Percentiles rank a stretch among this genome's conserved stretches.
Evolutionary conservation across 257 asterid genomes (phyloP).

Genomic region (Ehretia macrophylla): DNA sequence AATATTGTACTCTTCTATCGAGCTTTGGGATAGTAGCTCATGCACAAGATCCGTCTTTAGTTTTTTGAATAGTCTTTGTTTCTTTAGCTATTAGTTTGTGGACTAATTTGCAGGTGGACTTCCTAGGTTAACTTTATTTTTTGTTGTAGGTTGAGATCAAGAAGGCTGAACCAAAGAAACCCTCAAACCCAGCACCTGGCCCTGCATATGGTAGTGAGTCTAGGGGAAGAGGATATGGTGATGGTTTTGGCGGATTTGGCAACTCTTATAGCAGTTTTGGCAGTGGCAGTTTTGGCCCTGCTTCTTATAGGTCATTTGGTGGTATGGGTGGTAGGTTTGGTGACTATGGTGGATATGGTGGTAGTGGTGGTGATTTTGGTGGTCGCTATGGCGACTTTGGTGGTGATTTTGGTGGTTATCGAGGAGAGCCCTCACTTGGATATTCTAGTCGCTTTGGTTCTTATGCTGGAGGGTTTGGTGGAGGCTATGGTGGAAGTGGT

Average conservation of each 20-base stretch:
- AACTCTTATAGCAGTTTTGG: slow-evolving; percentile 39
- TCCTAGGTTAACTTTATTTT: slow-evolving; percentile 7
- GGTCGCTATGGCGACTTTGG: slow-evolving; percentile 46
- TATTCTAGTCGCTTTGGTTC: slow-evolving; percentile 20
- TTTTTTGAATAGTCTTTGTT: neutral
- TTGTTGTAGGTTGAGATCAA: slow-evolving; percentile 56
- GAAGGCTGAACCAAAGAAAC: slow-evolving; percentile 65
- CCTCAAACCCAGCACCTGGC: slow-evolving; percentile 31
- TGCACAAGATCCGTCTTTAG: neutral
- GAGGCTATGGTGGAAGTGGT: slow-evolving; percentile 17
- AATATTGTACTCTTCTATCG: no score
- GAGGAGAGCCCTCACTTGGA: slow-evolving; percentile 15
- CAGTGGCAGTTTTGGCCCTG: slow-evolving; percentile 19
- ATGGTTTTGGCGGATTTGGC: slow-evolving; percentile 32
- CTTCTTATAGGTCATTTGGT: slow-evolving; percentile 20
- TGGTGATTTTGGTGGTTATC: slow-evolving; percentile 21
- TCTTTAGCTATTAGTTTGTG: neutral
- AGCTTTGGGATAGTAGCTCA: neutral
- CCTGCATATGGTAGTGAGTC: slow-evolving; percentile 26
- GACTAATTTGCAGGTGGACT: neutral
- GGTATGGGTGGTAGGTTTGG: slow-evolving; percentile 29
- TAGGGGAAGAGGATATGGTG: slow-evolving; percentile 8
- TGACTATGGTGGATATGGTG: slow-evolving; percentile 39
- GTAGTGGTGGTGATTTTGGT: slow-evolving; percentile 33
- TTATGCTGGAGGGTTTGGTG: slow-evolving; percentile 11